Conservation (phyloP, 139 green algal genomes). For the Tetradesmus lagerheimii region DNA sequence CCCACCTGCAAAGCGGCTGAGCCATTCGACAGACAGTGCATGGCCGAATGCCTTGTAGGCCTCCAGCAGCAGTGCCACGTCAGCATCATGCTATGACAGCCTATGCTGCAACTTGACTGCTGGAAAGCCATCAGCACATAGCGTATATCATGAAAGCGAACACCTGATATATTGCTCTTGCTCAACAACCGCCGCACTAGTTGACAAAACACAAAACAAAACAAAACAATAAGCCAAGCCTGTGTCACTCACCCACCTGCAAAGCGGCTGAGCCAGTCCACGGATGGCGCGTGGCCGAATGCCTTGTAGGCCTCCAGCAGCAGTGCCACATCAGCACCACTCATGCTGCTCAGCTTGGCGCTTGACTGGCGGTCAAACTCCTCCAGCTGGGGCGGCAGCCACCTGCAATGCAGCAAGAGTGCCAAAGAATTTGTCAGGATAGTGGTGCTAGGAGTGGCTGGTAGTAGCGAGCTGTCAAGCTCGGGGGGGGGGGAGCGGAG, state of each 20-base stretch:
- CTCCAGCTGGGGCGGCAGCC: conserved; percentile 39
- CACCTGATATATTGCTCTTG: no score
- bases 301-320: conserved; percentile 32
- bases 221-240: background rate
- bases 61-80: conserved; percentile 37
- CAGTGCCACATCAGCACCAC: conserved; percentile 15
- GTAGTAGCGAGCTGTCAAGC: no score
- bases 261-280: conserved; percentile 6
- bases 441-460: no score
- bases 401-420: no score
- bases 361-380: conserved; percentile 38
- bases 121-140: no score
- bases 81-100: conserved; percentile 18
- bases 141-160: no score
- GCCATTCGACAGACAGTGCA: background rate
- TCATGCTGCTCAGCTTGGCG: conserved; percentile 25
- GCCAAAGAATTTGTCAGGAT: no score
- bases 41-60: conserved; percentile 1
- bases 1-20: no score
- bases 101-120: no score
- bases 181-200: background rate
- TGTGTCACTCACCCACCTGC: conserved; percentile 32
- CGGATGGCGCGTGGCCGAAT: background rate
- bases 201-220: background rate
- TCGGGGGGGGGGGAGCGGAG: no score